Evolutionary conservation across 2,329 filamentous ascomycete species (phyloP).

Genomic region (Hymenoscyphus fraxineus): DNA sequence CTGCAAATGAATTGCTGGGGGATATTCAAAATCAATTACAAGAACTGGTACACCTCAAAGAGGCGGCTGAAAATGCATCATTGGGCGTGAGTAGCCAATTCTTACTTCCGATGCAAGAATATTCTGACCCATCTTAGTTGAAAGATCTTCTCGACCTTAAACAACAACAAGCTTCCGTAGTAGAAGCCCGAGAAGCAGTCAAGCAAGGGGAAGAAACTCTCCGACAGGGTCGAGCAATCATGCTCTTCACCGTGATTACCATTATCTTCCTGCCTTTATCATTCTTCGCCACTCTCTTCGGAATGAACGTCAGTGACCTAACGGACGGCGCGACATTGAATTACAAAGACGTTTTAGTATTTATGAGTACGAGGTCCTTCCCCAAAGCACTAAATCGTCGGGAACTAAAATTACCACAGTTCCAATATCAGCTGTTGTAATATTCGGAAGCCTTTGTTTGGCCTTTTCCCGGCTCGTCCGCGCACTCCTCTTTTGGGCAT

Average conservation of each 20-base stretch:
- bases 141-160: slow-evolving; percentile 41
- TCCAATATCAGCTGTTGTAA: slow-evolving; percentile 13
- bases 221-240: slow-evolving; percentile 41
- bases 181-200: slow-evolving; percentile 42
- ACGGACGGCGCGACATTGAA: slow-evolving; percentile 3
- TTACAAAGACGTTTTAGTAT: slow-evolving; percentile 13
- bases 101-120: neutral
- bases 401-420: slow-evolving; percentile 3
- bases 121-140: slow-evolving; percentile 7
- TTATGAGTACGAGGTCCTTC: slow-evolving; percentile 11
- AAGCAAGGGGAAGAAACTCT: slow-evolving; percentile 40
- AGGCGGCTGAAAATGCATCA: slow-evolving; percentile 6
- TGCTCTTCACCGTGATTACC: slow-evolving; percentile 32
- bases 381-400: neutral
- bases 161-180: slow-evolving; percentile 44
- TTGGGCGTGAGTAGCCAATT: neutral
- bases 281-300: slow-evolving; percentile 12
- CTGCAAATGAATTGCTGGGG: slow-evolving; percentile 11
- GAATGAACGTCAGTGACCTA: slow-evolving; percentile 16
- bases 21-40: slow-evolving; percentile 7
- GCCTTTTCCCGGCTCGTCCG: slow-evolving; percentile 14
- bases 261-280: slow-evolving; percentile 24
- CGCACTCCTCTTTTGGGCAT: slow-evolving; percentile 5
- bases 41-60: slow-evolving; percentile 7
- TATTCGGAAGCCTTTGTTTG: slow-evolving; percentile 12